Base-by-base conservation (phyloP, 1,284 basidiomycete species). In the Apiotrichum montevideense region DNA sequence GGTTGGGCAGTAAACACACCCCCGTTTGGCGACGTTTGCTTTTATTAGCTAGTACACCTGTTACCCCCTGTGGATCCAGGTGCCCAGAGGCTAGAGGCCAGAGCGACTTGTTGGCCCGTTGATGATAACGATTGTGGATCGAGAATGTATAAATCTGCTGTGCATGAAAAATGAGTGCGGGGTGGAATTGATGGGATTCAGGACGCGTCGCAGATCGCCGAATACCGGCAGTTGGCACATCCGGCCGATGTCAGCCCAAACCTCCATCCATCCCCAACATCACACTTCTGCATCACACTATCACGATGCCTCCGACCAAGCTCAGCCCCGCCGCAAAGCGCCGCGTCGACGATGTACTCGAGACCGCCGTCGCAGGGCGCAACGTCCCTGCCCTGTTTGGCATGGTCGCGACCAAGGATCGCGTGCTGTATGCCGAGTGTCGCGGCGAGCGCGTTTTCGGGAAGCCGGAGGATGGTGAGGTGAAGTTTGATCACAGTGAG, bases 401-500 rank as follows among this genome's bases (percentile, higher is more conserved):
- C 47, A 67, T 63, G 9, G 70, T 60, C 9, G 66, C 68, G 11
- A 72, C 63, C 34, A 64, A 64, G 5, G 62, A 69, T 34, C 65
- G 66, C 21, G 58, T 61, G 35, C 47, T 74, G 2, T 73, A 70
- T 49, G 61, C 56, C n/a, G 65, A 63, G 42, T 58, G 63, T 33
- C 44, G 44, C 10, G 73, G 73, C 13, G 64, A 67, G 44, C 58
- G 49, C 37, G 61, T 65, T 2, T 68, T 64, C 44, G 70, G 65
- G 6, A 54, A 70, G 41, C 61, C 62, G 3, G 58, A 63, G 11
- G 50, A 62, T 32, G 69, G 66, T 2, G 15, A 52, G 42, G 60
- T 73, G 5, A 48, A 64, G 35, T 56, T 58, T 29, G 60, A 70
- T 40, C 71, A 69, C 3, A 59, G 73, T 74, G 55, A 57, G 70